phyloP scores from a whole-genome alignment of 169 alveolate species.

The Plasmodium relictum region DNA sequence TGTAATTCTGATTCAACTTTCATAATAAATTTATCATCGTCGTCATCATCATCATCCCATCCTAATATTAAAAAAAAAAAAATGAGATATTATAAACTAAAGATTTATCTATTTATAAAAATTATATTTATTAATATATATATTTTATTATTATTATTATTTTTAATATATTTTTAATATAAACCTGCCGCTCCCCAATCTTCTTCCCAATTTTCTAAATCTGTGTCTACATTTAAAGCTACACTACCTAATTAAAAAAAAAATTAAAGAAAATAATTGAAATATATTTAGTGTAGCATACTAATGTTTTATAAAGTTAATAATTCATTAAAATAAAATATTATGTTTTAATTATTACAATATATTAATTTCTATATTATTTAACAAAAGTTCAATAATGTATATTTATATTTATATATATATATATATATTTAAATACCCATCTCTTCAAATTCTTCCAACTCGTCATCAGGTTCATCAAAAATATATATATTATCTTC shows the following conservation, averaged over 20 bases:
- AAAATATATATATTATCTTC: slow-evolving; percentile 66
- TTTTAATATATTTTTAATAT: background rate
- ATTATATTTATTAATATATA: background rate
- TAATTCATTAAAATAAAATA: too few relatives aligned
- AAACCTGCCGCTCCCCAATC: slow-evolving; percentile 79
- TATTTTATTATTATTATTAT: background rate
- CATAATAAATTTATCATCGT: slow-evolving; percentile 57
- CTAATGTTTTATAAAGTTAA: background rate
- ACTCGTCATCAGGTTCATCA: slow-evolving; percentile 77
- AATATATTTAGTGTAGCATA: background rate
- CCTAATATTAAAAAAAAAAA: slow-evolving; percentile 2
- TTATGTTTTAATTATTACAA: too few relatives aligned
- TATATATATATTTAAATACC: slow-evolving; percentile 31
- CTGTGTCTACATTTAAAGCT: slow-evolving; percentile 67
- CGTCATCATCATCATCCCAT: slow-evolving; percentile 78
- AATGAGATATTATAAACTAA: background rate
- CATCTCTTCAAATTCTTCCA: slow-evolving; percentile 78
- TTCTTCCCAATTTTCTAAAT: slow-evolving; percentile 75
- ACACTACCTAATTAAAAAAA: slow-evolving; percentile 30
- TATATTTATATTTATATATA: background rate
- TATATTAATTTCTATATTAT: too few relatives aligned
- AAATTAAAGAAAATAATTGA: background rate
- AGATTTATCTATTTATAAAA: background rate
- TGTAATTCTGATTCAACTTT: slow-evolving; percentile 70
- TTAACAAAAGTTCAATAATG: background rate